A percentile compares a stretch with the other conserved stretches of the same genome.
Conservation (phyloP, 1,139 yeast genomes). For the Oligophagozyma castellii region DNA sequence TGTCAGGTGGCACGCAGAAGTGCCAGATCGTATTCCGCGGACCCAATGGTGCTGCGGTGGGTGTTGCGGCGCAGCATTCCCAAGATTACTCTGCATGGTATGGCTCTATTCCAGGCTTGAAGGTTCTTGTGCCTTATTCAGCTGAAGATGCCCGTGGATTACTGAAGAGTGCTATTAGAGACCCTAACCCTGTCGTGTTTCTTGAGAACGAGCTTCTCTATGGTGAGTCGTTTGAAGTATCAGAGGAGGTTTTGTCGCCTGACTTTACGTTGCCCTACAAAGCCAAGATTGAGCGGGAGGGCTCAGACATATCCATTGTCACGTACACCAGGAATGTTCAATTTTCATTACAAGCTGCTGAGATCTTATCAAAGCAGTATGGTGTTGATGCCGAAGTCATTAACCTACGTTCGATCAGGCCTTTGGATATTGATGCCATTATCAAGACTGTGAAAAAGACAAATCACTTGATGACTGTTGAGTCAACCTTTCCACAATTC, state of each 20-base stretch:
- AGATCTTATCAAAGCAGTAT: constrained; percentile 64
- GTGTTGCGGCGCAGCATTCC: constrained; percentile 99
- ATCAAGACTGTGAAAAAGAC: constrained; percentile 89
- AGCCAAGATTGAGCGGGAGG: constrained; percentile 90
- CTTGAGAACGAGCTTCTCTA: constrained; percentile 91
- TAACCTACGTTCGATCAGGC: constrained; percentile 94
- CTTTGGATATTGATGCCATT: constrained; percentile 81
- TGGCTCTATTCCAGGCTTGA: constrained; percentile 94
- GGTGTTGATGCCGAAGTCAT: constrained; percentile 88
- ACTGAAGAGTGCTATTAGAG: constrained; percentile 91
- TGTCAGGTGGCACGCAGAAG: constrained; percentile 98
- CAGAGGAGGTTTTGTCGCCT: constrained; percentile 77
- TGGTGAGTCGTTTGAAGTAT: constrained; percentile 81
- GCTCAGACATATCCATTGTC: constrained; percentile 79
- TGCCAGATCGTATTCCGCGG: constrained; percentile 98
- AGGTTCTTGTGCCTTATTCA: constrained; percentile 89
- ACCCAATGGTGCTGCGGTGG: constrained; percentile 99
- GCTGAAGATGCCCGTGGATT: constrained; percentile 96
- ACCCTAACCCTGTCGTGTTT: constrained; percentile 94
- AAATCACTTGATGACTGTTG: constrained; percentile 89
- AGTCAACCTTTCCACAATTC: constrained; percentile 95
- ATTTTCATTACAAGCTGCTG: constrained; percentile 83
- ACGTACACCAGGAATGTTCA: constrained; percentile 86
- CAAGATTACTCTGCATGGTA: constrained; percentile 98
- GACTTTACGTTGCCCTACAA: constrained; percentile 87